These are phyloP conservation scores for Russula abietina DNA, from an alignment of 768 basidiomycete species.

Conservation along the genomic window DNA sequence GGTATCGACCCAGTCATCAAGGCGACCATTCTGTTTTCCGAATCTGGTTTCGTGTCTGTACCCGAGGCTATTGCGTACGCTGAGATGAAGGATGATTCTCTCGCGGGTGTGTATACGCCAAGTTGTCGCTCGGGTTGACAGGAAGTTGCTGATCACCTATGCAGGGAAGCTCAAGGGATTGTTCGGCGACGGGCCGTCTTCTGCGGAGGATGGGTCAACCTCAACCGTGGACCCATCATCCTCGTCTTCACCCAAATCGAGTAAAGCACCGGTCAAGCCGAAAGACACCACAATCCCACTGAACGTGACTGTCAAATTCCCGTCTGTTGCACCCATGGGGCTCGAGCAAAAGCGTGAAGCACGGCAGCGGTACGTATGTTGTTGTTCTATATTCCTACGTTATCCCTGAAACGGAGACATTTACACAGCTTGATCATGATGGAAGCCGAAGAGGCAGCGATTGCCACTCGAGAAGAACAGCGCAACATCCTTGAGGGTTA, in stretches of 20 bases:
- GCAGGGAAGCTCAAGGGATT: constrained; percentile 82
- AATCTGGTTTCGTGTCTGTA: constrained; percentile 80
- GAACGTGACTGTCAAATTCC: constrained; percentile 54
- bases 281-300: constrained; percentile 65
- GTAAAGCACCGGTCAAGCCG: constrained; percentile 22
- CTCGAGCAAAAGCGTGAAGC: constrained; percentile 68
- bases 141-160: constrained; percentile 10
- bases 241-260: constrained; percentile 28
- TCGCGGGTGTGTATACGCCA: constrained; percentile 48
- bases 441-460: constrained; percentile 70
- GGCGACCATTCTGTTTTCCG: constrained; percentile 74
- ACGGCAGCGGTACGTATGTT: constrained; percentile 55
- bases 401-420: background rate
- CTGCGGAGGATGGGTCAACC: constrained; percentile 30
- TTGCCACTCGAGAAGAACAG: constrained; percentile 79
- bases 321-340: constrained; percentile 70
- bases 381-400: background rate
- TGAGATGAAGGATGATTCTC: constrained; percentile 74
- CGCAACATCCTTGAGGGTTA: constrained; percentile 88
- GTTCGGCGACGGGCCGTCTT: constrained; percentile 56
- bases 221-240: constrained; percentile 38
- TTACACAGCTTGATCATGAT: constrained; percentile 64
- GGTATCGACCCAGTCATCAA: constrained; percentile 81
- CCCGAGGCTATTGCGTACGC: constrained; percentile 74
- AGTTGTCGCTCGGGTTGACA: background rate